phyloP scores from a whole-genome alignment of 192 early-diverging fungal genomes.

The Backusella australiensis region DNA sequence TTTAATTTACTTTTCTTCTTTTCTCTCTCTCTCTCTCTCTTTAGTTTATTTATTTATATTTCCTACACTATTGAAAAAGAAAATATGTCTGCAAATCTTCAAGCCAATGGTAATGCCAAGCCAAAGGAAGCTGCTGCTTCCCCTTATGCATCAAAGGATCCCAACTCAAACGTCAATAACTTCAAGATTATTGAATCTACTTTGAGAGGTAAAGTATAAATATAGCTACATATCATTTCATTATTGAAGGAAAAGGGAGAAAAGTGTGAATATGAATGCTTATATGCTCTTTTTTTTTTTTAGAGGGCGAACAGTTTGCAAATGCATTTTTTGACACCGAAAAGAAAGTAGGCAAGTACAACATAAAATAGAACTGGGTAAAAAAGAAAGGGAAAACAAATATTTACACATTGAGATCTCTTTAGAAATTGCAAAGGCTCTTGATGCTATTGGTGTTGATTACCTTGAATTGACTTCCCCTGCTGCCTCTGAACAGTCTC shows the following conservation, averaged over 20 bases:
- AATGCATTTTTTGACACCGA: constrained; percentile 98
- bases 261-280: background rate
- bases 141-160: constrained; percentile 59
- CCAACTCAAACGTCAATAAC: constrained; percentile 81
- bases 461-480: constrained; percentile 98
- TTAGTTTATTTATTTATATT: background rate
- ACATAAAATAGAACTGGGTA: background rate
- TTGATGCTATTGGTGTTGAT: constrained; percentile 97
- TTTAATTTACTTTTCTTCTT: background rate
- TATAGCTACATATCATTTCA: no score
- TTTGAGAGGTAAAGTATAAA: constrained; percentile 66
- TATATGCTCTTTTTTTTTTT: background rate
- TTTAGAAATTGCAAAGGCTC: constrained; percentile 91
- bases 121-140: constrained; percentile 28
- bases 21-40: background rate
- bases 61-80: background rate
- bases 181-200: constrained; percentile 98
- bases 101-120: background rate
- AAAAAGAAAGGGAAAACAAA: background rate
- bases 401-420: background rate
- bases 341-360: constrained; percentile 73
- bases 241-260: background rate
- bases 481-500: constrained; percentile 95
- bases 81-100: background rate
- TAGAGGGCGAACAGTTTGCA: constrained; percentile 98